A percentile compares a stretch with the other conserved stretches of the same genome.
Conservation (phyloP, 83 land plant genomes). For the Larix sibirica region DNA sequence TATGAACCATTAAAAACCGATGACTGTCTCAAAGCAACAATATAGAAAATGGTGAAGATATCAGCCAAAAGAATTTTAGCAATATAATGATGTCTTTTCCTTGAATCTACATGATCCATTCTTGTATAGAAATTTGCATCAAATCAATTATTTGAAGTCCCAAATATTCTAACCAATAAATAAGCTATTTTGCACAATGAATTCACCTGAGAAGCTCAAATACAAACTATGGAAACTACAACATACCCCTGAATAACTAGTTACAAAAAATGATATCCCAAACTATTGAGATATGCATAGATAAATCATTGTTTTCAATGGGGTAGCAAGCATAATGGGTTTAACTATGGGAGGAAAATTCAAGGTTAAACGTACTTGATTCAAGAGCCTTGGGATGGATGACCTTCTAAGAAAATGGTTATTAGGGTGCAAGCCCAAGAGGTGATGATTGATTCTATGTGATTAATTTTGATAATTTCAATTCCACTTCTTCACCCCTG, state of each 20-base stretch:
- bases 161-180: not conserved
- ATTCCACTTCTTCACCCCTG: not conserved
- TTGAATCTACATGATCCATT: conserved; percentile 56
- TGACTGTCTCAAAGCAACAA: conserved; percentile 55
- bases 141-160: not conserved
- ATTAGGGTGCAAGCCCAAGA: no score
- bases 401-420: no score
- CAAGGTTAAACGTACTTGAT: no score
- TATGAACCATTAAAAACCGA: conserved; percentile 34
- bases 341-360: no score
- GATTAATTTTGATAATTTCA: not conserved
- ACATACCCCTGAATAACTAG: not conserved
- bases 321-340: not conserved
- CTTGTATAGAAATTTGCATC: conserved; percentile 21
- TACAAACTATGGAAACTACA: not conserved
- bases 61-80: conserved; percentile 48
- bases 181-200: not conserved
- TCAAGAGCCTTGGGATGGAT: no score
- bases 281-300: not conserved
- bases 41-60: conserved; percentile 41
- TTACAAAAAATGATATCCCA: not conserved
- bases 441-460: no score
- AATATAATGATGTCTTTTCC: conserved; percentile 36
- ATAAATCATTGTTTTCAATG: not conserved
- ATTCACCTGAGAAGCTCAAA: not conserved